Evolutionary conservation across 305 asterid species (phyloP), one percentile per base, ranked within the genome.

Genomic region (Petunia hybrid): DNA sequence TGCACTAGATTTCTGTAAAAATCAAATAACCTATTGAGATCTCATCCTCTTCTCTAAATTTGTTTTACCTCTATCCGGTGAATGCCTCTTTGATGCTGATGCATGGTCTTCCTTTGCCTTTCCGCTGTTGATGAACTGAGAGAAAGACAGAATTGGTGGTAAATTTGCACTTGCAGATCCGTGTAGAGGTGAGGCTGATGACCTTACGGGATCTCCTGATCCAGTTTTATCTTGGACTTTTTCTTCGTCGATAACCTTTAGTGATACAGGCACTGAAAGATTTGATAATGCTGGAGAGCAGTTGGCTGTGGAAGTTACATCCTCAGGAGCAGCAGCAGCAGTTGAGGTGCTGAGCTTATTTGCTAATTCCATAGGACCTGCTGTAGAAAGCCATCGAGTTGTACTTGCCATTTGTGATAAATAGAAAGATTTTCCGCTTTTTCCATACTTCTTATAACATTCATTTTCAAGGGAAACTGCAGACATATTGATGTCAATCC

Each of bases 321-420:
- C 83, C 69, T 85, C 90, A 4, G 81, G 10, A 46, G 80, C 69
- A 14, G 82, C 81, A 71, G 78, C 66, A 68, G 77, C 68, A 16
- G 65, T 36, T 59, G 75, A 41, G 68, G 62, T 82, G 41, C 89
- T 86, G 57, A 95, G 89, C 85, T 90, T 86, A 57, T 63, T 67
- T 16, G 86, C 74, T 71, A 94, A 81, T 67, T 95, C 97, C n/a
- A 64, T 87, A 2, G 89, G 82, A 76, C 82, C 89, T n/a, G 94
- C 97, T 6, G 92, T 86, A 43, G 98, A 89, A 83, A 96, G 83
- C 99, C 98, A 94, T 86, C 99, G 89, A 68, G 87, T 87, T 2
- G 87, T 90, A 80, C 98, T 93, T 42, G 94, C 97, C 87, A 94
- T 81, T 90, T 91, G 95, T 16, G 99, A 95, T 84, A 92, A 87